These are phyloP conservation scores for Breviolum minutum DNA, from an alignment of 73 alveolate species.

Conservation along the genomic window DNA sequence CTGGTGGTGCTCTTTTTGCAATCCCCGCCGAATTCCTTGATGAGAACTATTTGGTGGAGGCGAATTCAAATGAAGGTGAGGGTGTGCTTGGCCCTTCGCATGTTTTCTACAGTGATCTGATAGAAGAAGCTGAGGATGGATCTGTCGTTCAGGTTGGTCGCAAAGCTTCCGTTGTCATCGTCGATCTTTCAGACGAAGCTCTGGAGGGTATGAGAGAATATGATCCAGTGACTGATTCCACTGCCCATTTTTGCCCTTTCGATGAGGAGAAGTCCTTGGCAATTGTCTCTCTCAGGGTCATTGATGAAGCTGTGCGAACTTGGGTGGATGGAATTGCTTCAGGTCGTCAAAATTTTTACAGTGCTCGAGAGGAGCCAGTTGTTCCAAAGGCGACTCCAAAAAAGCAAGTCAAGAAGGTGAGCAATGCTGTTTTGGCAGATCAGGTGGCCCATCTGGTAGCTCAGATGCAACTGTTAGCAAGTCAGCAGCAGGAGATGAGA, in stretches of 20 bases:
- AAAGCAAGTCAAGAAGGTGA: neutral
- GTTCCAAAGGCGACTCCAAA: neutral
- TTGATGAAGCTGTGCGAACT: neutral
- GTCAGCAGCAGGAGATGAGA: neutral
- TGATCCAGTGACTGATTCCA: conserved; percentile 5
- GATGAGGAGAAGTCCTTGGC: too few relatives aligned
- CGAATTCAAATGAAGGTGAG: neutral
- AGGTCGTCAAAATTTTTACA: neutral
- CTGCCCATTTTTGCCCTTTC: neutral
- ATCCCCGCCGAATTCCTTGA: neutral
- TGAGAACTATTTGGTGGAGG: neutral
- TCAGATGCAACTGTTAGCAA: neutral
- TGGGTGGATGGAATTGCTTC: neutral
- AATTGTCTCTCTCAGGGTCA: neutral
- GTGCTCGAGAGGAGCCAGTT: neutral
- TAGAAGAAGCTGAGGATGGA: neutral
- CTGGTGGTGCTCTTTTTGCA: neutral
- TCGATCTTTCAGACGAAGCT: neutral
- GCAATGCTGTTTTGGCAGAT: neutral
- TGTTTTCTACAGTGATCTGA: neutral
- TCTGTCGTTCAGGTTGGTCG: neutral
- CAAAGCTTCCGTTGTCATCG: neutral
- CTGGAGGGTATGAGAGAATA: neutral
- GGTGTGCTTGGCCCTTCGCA: neutral
- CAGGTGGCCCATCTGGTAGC: neutral